Conservation (phyloP, 768 basidiomycete species). For the Termitomyces sp. region DNA sequence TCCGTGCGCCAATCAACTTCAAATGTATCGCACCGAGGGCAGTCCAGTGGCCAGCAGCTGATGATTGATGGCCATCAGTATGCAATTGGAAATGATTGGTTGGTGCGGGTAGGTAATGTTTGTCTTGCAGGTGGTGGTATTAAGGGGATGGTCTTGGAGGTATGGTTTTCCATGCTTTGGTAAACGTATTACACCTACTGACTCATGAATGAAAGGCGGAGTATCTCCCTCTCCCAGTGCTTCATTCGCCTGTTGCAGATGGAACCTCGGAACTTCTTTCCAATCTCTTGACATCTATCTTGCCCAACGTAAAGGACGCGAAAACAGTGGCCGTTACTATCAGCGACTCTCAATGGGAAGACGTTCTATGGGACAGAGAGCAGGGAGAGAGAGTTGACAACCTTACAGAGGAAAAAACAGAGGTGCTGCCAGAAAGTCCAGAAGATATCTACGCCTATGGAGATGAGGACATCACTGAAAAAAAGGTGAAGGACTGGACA, state of each 20-base stretch:
- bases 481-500: constrained; percentile 64
- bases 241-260: constrained; percentile 60
- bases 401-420: constrained; percentile 16
- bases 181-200: background rate
- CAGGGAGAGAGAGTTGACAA: constrained; percentile 41
- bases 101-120: constrained; percentile 78
- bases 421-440: constrained; percentile 18
- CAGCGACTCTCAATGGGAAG: constrained; percentile 77
- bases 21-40: constrained; percentile 37
- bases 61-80: constrained; percentile 72
- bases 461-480: constrained; percentile 46
- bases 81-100: constrained; percentile 76
- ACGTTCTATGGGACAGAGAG: constrained; percentile 73
- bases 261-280: constrained; percentile 73
- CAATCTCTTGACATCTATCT: constrained; percentile 67
- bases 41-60: constrained; percentile 57
- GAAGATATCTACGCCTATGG: constrained; percentile 64
- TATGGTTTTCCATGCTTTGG: constrained; percentile 20
- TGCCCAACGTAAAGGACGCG: constrained; percentile 70
- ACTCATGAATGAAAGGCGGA: constrained; percentile 53
- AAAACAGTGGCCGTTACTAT: constrained; percentile 77
- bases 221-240: constrained; percentile 71
- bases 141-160: constrained; percentile 86
- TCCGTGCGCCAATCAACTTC: constrained; percentile 53
- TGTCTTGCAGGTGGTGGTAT: constrained; percentile 68